Percentiles rank a stretch among this genome's conserved stretches.
phyloP scores from a whole-genome alignment of 768 basidiomycete species.

The Suillus variegatus region DNA sequence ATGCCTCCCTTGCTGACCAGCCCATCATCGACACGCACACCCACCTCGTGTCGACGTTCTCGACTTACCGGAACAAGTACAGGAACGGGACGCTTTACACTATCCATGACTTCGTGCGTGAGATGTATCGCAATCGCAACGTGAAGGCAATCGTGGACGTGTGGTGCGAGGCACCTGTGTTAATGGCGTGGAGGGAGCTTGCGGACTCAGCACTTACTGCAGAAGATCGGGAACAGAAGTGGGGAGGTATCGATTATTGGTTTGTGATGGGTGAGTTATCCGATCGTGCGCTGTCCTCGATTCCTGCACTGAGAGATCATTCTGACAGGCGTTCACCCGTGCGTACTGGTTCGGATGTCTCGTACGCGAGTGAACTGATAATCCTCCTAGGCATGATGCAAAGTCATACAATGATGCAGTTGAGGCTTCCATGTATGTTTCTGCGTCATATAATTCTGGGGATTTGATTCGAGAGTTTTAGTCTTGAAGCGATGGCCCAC shows the following conservation, averaged over 20 bases:
- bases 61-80: slow-evolving; percentile 62
- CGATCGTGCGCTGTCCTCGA: background rate
- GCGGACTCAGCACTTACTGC: slow-evolving; percentile 66
- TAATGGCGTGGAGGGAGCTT: slow-evolving; percentile 61
- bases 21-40: slow-evolving; percentile 84
- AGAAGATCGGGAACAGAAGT: slow-evolving; percentile 48
- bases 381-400: slow-evolving; percentile 61
- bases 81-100: slow-evolving; percentile 50
- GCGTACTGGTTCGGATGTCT: slow-evolving; percentile 25
- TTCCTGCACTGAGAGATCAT: slow-evolving; percentile 3
- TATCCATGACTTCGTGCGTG: slow-evolving; percentile 71
- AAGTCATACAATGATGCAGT: slow-evolving; percentile 65
- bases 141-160: slow-evolving; percentile 79
- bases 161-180: slow-evolving; percentile 84
- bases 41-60: slow-evolving; percentile 74
- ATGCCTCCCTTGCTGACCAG: slow-evolving; percentile 14
- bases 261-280: slow-evolving; percentile 71
- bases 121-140: slow-evolving; percentile 54
- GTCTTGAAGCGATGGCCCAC: slow-evolving; percentile 74
- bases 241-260: slow-evolving; percentile 77
- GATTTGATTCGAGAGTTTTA: slow-evolving; percentile 25
- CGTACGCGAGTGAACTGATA: background rate
- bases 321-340: slow-evolving; percentile 72
- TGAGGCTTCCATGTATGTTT: slow-evolving; percentile 65
- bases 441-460: background rate